Evolutionary conservation across 345 rosid genomes (phyloP), one percentile per base, ranked within the genome.

Genomic region (Aquilaria sinensis): DNA sequence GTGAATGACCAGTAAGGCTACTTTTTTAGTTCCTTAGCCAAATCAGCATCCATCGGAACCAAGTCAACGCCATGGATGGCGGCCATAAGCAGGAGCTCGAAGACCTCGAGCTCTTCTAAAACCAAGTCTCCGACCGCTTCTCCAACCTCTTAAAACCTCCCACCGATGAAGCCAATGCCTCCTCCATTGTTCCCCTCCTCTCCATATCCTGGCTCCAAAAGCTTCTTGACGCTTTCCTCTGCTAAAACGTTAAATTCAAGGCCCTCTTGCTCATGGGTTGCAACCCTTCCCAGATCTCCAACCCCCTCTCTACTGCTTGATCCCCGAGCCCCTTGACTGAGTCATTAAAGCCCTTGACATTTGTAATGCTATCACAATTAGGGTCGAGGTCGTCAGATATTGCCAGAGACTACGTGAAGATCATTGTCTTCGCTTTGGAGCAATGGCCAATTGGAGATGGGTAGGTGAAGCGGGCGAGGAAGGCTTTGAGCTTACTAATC

Each of bases 171-270:
- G 23, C 23, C 1, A 23, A 23, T 1, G 23, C 23, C 23, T 23
- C 23, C 23, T 23, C 23, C 23, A 23, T 23, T 23, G 23, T 23
- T 23, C 23, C 23, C 23, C 57, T 88, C 31, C 78, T 90, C 67
- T 94, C 97, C 45, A 81, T 90, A n/a, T 66, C 88, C 0, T 94
- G 99, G 97, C 77, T 88, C 7, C 83, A 92, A n/a, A 88, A 83
- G 65, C 88, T 94, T 43, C 89, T 94, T 63, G 96, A 94, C 58
- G 88, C 80, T 23, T 88, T 86, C 72, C 79, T 94, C 69, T 94
- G 99, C 73, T 94, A 95, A 49, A 96, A 94, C 57, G 99, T 96
- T 1, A 96, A 94, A 66, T 94, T 90, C 82, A 88, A 94, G 77
- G 97, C 95, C 11, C 66, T 88, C 48, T 63, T 90, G 1, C 48